Evolutionary conservation across 495 filamentous ascomycete genomes (phyloP).

Genomic region (Penicillium parvum): DNA sequence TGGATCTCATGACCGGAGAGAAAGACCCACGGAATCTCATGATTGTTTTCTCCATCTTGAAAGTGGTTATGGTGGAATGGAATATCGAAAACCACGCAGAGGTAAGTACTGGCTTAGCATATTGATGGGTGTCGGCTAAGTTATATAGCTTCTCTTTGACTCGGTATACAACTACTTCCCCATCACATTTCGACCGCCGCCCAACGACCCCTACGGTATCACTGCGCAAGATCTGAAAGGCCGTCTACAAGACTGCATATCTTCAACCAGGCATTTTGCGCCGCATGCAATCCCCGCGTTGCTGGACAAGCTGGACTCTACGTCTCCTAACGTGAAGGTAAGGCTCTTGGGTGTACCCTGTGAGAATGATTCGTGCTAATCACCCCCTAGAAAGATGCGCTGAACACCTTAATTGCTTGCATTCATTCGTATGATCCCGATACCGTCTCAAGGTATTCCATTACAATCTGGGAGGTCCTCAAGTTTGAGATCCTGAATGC

Average conservation of each 20-base stretch:
- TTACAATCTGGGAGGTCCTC: slow-evolving; percentile 67
- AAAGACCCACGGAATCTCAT: slow-evolving; percentile 76
- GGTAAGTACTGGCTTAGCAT: slow-evolving; percentile 43
- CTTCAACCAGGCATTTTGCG: slow-evolving; percentile 64
- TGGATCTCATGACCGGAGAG: slow-evolving; percentile 67
- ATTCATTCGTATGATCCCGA: slow-evolving; percentile 55
- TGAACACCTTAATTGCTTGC: slow-evolving; percentile 61
- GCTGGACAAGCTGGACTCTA: slow-evolving; percentile 73
- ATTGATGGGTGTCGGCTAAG: slow-evolving; percentile 21
- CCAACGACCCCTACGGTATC: slow-evolving; percentile 71
- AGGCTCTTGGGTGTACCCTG: too few relatives aligned
- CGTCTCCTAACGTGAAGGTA: slow-evolving; percentile 69
- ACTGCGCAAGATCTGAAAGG: slow-evolving; percentile 69
- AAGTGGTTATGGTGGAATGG: slow-evolving; percentile 71
- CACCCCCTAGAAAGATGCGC: slow-evolving; percentile 56
- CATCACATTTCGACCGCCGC: slow-evolving; percentile 71
- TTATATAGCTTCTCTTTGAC: slow-evolving; percentile 57
- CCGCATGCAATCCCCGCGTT: slow-evolving; percentile 65
- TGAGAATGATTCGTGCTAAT: too few relatives aligned
- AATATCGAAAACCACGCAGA: slow-evolving; percentile 59
- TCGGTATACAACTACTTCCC: slow-evolving; percentile 76
- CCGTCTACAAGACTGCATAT: slow-evolving; percentile 65
- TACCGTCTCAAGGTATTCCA: slow-evolving; percentile 63
- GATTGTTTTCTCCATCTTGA: slow-evolving; percentile 70
- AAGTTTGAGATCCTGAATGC: slow-evolving; percentile 76